Base-by-base conservation (phyloP, 2,329 filamentous ascomycete species). In the Leptographium procerum region DNA sequence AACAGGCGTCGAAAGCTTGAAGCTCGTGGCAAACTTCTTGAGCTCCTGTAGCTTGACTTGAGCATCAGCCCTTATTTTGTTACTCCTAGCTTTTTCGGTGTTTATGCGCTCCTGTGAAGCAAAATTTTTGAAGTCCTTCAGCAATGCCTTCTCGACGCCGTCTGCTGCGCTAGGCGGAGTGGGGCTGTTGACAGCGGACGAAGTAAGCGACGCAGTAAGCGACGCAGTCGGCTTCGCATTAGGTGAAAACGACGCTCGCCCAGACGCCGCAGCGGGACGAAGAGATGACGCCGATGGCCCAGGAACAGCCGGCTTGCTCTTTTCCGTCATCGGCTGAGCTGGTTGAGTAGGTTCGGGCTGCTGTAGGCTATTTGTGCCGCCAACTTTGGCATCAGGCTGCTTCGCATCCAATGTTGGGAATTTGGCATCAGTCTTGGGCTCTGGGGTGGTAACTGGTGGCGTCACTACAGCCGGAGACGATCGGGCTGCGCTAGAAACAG, bases 1-100 rank as follows among this genome's bases (percentile, higher is more conserved):
- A 13, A 99, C 91, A 7, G 91, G 91, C 3, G 92, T 96, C 55
- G 88, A 87, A 22, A 99, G 81, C 74, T 97, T 97, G 78, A 99
- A 99, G 69, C 83, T 94, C 65, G 86, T 83, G 1, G 94, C 90
- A 71, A 99, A 99, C 68, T 92, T 96, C 77, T 94, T 95, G 59
- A 99, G 75, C 72, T 99, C 94, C 60, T 89, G 95, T 61, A 99
- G 72, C 72, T 95, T 96, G 63, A 94, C 85, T 64, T 91, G 90
- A 70, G 95, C 95, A 69, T 97, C 94, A 60, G 79, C 80, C 68
- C 80, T 83, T 11, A 78, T 78, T 69, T 85, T 86, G 64, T 72
- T 80, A 61, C 70, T 75, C 52, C 83, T 76, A 45, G 71, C 75
- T 66, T 83, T 81, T 65, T 85, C 81, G 7, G 77, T 77, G 60